phyloP scores from a whole-genome alignment of 129 eudicot species.

The Flaveria robusta region DNA sequence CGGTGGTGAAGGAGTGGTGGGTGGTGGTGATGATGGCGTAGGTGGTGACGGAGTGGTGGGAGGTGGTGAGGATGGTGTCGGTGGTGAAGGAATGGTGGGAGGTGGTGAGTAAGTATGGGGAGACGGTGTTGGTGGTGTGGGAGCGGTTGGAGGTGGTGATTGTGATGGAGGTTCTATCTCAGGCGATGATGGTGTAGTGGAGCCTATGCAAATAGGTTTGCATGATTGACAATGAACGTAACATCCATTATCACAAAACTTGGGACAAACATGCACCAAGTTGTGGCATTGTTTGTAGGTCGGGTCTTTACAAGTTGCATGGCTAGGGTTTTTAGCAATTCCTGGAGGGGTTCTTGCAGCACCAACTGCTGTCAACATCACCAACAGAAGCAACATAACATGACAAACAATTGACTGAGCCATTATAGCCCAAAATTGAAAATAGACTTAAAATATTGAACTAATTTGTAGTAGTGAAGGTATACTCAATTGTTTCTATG shows the following conservation, averaged over 20 bases:
- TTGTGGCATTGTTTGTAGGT: slow-evolving; percentile 56
- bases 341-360: slow-evolving; percentile 58
- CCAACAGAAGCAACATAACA: slow-evolving; percentile 36
- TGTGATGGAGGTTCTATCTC: slow-evolving; percentile 20
- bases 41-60: not conserved
- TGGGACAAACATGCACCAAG: slow-evolving; percentile 69
- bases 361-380: slow-evolving; percentile 14
- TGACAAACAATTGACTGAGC: slow-evolving; percentile 36
- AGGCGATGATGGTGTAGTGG: slow-evolving; percentile 36
- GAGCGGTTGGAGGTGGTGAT: slow-evolving; percentile 20
- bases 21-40: too few species aligned
- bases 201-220: slow-evolving; percentile 54
- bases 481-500: not conserved
- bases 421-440: slow-evolving; percentile 28
- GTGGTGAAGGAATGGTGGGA: slow-evolving; percentile 1
- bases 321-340: slow-evolving; percentile 58
- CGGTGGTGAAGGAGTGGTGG: not conserved
- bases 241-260: slow-evolving; percentile 68
- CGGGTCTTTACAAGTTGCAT: slow-evolving; percentile 44
- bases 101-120: slow-evolving; percentile 17
- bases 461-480: not conserved
- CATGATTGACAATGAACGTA: slow-evolving; percentile 62
- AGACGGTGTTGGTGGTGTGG: not conserved
- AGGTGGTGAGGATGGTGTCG: not conserved
- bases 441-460: not conserved